Conservation (phyloP, 495 filamentous ascomycete species). For the Annulohypoxylon bovei region DNA sequence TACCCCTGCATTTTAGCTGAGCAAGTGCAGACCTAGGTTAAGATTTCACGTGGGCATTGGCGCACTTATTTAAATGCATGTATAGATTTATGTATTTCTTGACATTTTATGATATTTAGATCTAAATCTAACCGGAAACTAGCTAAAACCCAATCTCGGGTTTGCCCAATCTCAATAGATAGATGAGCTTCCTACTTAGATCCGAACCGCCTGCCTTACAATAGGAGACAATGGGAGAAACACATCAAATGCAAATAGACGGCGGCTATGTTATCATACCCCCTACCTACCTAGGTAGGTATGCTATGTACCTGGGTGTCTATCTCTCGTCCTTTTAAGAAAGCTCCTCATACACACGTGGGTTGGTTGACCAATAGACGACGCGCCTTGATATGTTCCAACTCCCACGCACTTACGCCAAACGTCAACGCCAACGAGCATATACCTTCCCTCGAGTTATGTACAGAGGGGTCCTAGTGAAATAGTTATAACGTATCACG, state of each 20-base stretch:
- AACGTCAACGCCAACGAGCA: conserved; percentile 14
- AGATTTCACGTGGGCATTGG: conserved; percentile 1
- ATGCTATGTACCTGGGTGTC: background rate
- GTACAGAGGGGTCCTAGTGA: background rate
- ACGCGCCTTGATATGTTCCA: conserved; percentile 5
- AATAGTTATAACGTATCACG: conserved; percentile 11
- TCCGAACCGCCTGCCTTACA: background rate
- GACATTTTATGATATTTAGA: background rate
- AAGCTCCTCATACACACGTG: conserved; percentile 39
- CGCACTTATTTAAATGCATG: background rate
- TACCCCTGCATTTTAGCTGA: conserved; percentile 33
- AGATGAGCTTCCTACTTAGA: background rate
- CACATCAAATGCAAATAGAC: conserved; percentile 15
- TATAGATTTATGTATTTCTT: background rate
- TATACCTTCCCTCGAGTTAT: conserved; percentile 5
- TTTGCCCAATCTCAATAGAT: background rate
- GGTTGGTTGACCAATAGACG: conserved; percentile 32
- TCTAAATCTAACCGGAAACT: background rate
- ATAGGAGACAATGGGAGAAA: background rate
- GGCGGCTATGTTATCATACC: conserved; percentile 15
- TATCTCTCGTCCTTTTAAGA: conserved; percentile 26
- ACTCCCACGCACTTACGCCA: conserved; percentile 24
- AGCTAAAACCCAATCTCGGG: background rate
- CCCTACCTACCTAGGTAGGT: conserved; percentile 11
- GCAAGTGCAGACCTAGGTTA: conserved; percentile 10